phyloP scores from a whole-genome alignment of 2,329 filamentous ascomycete species.

The Hymenoscyphus fructigenus region DNA sequence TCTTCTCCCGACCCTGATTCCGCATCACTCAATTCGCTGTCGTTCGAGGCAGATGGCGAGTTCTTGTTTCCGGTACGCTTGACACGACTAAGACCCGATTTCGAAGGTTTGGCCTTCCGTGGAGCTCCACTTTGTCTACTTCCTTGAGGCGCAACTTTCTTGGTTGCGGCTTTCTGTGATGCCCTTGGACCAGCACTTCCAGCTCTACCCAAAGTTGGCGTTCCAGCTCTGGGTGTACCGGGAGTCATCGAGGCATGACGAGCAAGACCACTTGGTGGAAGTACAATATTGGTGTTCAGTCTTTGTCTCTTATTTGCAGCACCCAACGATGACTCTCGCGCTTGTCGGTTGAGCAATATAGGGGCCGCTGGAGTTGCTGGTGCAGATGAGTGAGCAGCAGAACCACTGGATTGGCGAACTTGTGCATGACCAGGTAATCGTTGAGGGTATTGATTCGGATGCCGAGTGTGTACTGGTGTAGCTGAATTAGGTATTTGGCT shows the following conservation, averaged over 20 bases:
- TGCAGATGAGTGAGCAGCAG: slow-evolving; percentile 46
- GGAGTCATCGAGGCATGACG: slow-evolving; percentile 63
- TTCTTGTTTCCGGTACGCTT: slow-evolving; percentile 55
- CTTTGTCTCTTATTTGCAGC: slow-evolving; percentile 55
- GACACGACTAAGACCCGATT: slow-evolving; percentile 62
- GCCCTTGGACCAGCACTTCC: slow-evolving; percentile 61
- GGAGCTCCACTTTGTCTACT: slow-evolving; percentile 34
- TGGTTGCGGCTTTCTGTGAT: slow-evolving; percentile 35
- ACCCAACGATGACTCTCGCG: slow-evolving; percentile 58
- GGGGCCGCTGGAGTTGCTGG: slow-evolving; percentile 60
- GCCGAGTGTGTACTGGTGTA: slow-evolving; percentile 26
- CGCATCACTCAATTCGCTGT: slow-evolving; percentile 65
- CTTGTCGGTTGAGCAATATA: slow-evolving; percentile 57
- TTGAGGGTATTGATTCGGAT: slow-evolving; percentile 33
- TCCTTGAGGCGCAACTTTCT: slow-evolving; percentile 36
- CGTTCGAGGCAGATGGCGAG: slow-evolving; percentile 61
- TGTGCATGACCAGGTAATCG: slow-evolving; percentile 26
- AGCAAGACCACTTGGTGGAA: slow-evolving; percentile 57
- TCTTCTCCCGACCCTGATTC: slow-evolving; percentile 56
- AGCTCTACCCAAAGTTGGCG: slow-evolving; percentile 42
- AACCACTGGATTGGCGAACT: slow-evolving; percentile 23
- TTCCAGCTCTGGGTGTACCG: slow-evolving; percentile 56
- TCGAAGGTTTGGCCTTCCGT: slow-evolving; percentile 39
- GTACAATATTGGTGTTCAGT: slow-evolving; percentile 42
- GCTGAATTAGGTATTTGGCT: slow-evolving; percentile 29